Evolutionary conservation across 805 yeast genomes (phyloP), one percentile per base, ranked within the genome.

Genomic region (Zygosaccharomyces bisporus): DNA sequence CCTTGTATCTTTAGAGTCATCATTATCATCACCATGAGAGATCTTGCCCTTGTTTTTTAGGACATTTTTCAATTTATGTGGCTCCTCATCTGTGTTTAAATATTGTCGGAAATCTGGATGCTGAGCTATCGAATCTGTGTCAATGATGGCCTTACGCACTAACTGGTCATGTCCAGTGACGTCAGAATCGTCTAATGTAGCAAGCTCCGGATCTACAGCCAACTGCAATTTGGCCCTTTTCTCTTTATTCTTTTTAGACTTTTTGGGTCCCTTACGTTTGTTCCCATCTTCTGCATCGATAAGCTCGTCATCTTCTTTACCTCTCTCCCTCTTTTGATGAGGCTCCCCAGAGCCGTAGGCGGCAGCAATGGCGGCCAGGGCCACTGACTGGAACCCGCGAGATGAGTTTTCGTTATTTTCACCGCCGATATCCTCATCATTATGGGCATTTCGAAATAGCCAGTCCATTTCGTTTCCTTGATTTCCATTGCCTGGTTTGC

Each of bases 131-230:
- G 81, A 79, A 41, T 82, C 72, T 0, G 87, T 86, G 54, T 82
- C 86, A 50, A 80, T 68, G 36, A 83, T 79, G 1, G 86, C 86
- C 37, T 82, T 86, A 47, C 81, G 79, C 8, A 81, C 88, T 44
- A 83, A 66, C 51, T 75, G 82, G 45, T 79, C 84, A 53, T 80
- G 84, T 33, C 78, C 81, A 3, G 72, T 54, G 13, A 75, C 56
- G 8, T 69, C 55, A 12, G 52, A 48, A 37, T 64, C 71, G 53
- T 74, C 80, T 19, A 76, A 47, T 25, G 74, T 75, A 7, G 80
- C 76, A 30, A 80, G 56, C 51, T 75, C 83, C 0, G 83, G 83
- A 56, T 79, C 83, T 25, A 79, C 82, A 25, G 72, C 75, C 35
- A 64, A 40, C 44, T 58, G 59, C 13, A 52, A 39, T 42, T 53